Evolutionary conservation across 768 basidiomycete species (phyloP), one percentile per base, ranked within the genome.

Genomic region (Rossbeevera mucosa): DNA sequence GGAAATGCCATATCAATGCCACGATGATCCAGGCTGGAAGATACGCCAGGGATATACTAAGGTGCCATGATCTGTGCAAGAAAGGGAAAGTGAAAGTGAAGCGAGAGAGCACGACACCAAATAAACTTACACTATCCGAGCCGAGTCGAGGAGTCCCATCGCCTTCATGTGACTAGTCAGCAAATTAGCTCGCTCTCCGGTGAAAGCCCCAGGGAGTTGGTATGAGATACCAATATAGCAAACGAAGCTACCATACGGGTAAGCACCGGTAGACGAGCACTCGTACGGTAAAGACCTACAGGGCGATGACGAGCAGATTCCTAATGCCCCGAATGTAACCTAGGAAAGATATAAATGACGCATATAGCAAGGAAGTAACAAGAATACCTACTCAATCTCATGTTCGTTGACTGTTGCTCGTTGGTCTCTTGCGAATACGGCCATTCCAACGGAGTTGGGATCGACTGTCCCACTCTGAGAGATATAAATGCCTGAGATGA

Each of bases 11-110:
- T 28, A 77, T 70, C 28, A 87, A 59, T 16, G 79, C 71, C 20
- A 88, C 79, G 41, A 83, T 74, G 43, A 89, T 71, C 88, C 89
- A 91, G 1, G 83, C 85, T 0, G 88, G 88, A 22, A 91, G 77
- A 62, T 91, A 91, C 1, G 79, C 76, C 3, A 84, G 56, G 3
- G 82, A 84, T 40, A 85, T 71, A 56, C 82, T 81, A 36, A 82
- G 20, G 59, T 88, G 84, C 89, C 89, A 91, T 4, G 73, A 76
- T 41, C 74, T 76, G 25, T 30, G 13, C 18, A 31, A 28, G 6
- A 14, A 21, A 31, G 29, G 6, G n/a, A n/a, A n/a, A n/a, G n/a
- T n/a, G n/a, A 26, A 28, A 18, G 50, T 57, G 40, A 56, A 47
- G 25, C 2, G 5, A 2, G 2, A 30, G 36, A 4, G 26, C 24